A percentile compares a stretch with the other conserved stretches of the same genome.
Conservation (phyloP, 2,329 filamentous ascomycete species). For the Penicillium sp. region DNA sequence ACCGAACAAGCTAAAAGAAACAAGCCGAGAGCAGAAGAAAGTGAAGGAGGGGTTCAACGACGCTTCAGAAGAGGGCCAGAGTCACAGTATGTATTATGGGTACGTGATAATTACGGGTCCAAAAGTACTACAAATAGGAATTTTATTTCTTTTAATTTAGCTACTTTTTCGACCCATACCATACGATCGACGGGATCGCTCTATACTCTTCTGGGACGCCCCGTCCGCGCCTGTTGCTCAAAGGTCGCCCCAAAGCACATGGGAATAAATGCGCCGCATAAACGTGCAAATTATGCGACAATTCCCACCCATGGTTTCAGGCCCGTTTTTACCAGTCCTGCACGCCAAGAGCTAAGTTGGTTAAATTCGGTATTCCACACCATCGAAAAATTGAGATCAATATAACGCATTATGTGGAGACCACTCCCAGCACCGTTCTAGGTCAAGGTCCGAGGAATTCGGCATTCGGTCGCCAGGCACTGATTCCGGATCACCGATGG, state of each 20-base stretch:
- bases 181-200: constrained; percentile 25
- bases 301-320: neutral
- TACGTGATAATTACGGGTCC: constrained; percentile 10
- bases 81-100: constrained; percentile 16
- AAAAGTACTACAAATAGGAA: constrained; percentile 7
- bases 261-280: constrained; percentile 1
- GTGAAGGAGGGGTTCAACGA: constrained; percentile 10
- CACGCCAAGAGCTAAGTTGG: neutral
- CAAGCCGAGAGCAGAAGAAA: constrained; percentile 1
- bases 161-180: constrained; percentile 10
- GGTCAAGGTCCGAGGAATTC: constrained; percentile 5
- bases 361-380: neutral
- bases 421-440: constrained; percentile 5
- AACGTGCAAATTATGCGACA: constrained; percentile 1
- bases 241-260: constrained; percentile 4
- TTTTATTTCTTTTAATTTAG: constrained; percentile 11
- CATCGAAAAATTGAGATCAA: constrained; percentile 12
- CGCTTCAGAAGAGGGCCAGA: constrained; percentile 19
- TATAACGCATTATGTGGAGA: neutral
- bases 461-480: constrained; percentile 5
- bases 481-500: neutral
- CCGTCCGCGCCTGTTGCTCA: constrained; percentile 7
- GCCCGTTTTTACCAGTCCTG: neutral
- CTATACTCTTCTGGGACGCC: constrained; percentile 21
- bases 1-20: constrained; percentile 2